Conservation (phyloP, 805 yeast species). For the Zygosaccharomyces gambellarensis region DNA sequence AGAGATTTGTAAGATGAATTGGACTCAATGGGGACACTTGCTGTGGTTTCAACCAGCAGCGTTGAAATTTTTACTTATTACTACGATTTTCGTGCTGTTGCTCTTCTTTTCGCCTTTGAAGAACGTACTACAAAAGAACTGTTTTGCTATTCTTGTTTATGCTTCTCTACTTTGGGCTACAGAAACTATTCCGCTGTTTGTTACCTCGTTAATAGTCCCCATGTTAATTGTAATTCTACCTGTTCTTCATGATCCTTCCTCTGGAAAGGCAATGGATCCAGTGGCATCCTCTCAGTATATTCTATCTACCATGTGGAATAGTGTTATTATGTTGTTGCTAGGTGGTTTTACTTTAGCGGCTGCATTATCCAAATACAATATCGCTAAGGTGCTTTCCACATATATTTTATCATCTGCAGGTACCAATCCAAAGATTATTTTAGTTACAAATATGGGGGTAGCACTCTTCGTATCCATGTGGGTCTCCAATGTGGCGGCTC, state of each 20-base stretch:
- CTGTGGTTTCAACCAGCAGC: slow-evolving; percentile 31
- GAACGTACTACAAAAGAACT: slow-evolving; percentile 61
- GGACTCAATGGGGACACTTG: slow-evolving; percentile 13
- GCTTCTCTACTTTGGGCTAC: slow-evolving; percentile 94
- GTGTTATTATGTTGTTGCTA: slow-evolving; percentile 79
- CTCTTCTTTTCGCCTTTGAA: slow-evolving; percentile 49
- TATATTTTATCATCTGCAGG: slow-evolving; percentile 79
- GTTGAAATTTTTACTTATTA: slow-evolving; percentile 46
- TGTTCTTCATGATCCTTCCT: slow-evolving; percentile 55
- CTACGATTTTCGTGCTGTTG: slow-evolving; percentile 43
- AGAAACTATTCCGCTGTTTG: slow-evolving; percentile 77
- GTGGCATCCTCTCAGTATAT: slow-evolving; percentile 64
- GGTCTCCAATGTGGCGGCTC: slow-evolving; percentile 97
- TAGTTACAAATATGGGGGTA: slow-evolving; percentile 78
- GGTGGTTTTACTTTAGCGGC: slow-evolving; percentile 97
- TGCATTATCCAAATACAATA: slow-evolving; percentile 83
- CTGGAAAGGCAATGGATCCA: slow-evolving; percentile 48
- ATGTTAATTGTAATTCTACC: slow-evolving; percentile 68
- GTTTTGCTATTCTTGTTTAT: slow-evolving; percentile 77
- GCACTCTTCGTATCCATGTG: slow-evolving; percentile 87
- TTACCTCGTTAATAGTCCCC: slow-evolving; percentile 81
- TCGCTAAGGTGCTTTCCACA: slow-evolving; percentile 82
- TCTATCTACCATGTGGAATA: slow-evolving; percentile 88
- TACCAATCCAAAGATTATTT: slow-evolving; percentile 70
- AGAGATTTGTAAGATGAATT: slow-evolving; percentile 17